phyloP scores from a whole-genome alignment of 768 basidiomycete species.

The Steccherinum ochraceum region DNA sequence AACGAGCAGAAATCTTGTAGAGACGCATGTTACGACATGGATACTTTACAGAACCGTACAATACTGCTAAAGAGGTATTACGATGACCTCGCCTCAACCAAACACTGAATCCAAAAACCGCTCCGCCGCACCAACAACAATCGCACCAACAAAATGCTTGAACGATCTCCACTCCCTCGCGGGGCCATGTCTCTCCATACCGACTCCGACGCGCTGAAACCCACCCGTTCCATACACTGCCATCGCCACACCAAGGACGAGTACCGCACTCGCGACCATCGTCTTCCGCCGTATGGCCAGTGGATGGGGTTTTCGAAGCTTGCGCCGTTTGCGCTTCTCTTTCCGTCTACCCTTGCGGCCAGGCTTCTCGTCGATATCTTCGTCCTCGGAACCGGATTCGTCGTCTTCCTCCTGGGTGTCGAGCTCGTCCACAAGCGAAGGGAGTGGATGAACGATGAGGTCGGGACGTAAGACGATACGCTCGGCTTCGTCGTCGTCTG shows the following conservation, averaged over 20 bases:
- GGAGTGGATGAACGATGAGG: slow-evolving; percentile 46
- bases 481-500: slow-evolving; percentile 53
- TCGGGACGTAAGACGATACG: slow-evolving; percentile 48
- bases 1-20: no score
- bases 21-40: no score
- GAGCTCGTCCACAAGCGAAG: slow-evolving; percentile 21
- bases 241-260: slow-evolving; percentile 67
- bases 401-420: slow-evolving; percentile 12
- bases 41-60: no score
- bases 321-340: slow-evolving; percentile 30
- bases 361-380: slow-evolving; percentile 12
- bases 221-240: slow-evolving; percentile 31
- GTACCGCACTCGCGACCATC: slow-evolving; percentile 57
- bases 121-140: slow-evolving; percentile 18
- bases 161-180: slow-evolving; percentile 16
- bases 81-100: neutral
- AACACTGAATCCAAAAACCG: slow-evolving; percentile 13
- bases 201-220: slow-evolving; percentile 6
- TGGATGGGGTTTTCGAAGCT: slow-evolving; percentile 17
- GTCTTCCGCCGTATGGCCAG: slow-evolving; percentile 21
- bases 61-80: no score
- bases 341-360: slow-evolving; percentile 1
- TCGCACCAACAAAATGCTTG: slow-evolving; percentile 16
- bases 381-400: slow-evolving; percentile 15
- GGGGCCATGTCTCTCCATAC: slow-evolving; percentile 9